These are phyloP conservation scores for Candida namnaoensis DNA, from an alignment of 805 yeast species.

Conservation along the genomic window DNA sequence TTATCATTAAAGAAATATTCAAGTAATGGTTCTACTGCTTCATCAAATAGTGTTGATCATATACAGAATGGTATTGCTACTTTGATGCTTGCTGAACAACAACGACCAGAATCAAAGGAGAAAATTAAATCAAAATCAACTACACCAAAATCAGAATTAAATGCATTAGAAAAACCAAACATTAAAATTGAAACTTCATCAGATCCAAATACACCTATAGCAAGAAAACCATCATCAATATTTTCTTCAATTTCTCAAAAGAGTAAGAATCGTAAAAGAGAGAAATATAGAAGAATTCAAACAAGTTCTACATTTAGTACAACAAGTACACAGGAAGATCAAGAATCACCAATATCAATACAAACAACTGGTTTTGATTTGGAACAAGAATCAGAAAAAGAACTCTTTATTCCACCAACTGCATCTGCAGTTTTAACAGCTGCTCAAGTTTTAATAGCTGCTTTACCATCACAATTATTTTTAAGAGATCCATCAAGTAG, in stretches of 20 bases:
- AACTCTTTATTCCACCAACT: slow-evolving; percentile 45
- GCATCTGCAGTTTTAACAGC: slow-evolving; percentile 78
- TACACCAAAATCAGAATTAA: neutral
- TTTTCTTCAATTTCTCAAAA: neutral
- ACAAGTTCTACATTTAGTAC: slow-evolving; percentile 2
- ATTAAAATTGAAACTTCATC: neutral
- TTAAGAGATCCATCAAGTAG: slow-evolving; percentile 61
- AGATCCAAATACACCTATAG: neutral
- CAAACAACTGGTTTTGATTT: neutral
- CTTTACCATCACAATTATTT: slow-evolving; percentile 63
- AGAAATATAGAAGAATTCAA: slow-evolving; percentile 18
- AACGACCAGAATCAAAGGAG: neutral
- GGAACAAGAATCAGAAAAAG: neutral
- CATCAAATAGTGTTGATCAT: neutral
- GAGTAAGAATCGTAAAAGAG: slow-evolving; percentile 8
- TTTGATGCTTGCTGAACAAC: neutral
- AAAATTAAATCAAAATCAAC: neutral
- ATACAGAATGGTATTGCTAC: neutral
- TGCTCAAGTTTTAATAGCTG: slow-evolving; percentile 67
- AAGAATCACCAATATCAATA: too few relatives aligned
- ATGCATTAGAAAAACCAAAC: too few relatives aligned
- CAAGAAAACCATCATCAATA: slow-evolving; percentile 1
- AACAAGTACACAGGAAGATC: neutral
- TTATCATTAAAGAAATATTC: slow-evolving; percentile 1
- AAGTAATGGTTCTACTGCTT: neutral